Evolutionary conservation across 108 stramenopile species (phyloP).

Genomic region (Cyclotella cryptica): DNA sequence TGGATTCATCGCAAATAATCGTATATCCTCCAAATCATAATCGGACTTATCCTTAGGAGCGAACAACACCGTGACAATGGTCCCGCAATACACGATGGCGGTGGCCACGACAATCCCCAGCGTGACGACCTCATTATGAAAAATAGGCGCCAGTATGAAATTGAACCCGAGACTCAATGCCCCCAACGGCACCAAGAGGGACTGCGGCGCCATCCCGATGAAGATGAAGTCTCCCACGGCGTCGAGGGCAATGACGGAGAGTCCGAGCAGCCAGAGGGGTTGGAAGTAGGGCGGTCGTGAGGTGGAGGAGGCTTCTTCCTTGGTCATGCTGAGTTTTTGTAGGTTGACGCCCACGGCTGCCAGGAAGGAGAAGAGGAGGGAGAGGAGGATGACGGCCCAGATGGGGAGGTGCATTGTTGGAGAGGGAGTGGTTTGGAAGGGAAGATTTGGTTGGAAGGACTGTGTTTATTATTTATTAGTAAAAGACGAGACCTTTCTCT

Average conservation of each 20-base stretch:
- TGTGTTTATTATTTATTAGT: too few species aligned
- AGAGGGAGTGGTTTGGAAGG: background rate
- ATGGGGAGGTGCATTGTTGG: conserved; percentile 25
- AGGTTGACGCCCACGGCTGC: conserved; percentile 43
- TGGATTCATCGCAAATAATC: conserved; percentile 14
- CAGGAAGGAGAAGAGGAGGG: conserved; percentile 32
- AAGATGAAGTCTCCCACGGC: conserved; percentile 53
- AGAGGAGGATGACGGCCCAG: conserved; percentile 15
- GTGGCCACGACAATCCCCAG: conserved; percentile 32
- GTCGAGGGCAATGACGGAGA: conserved; percentile 31
- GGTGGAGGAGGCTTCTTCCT: conserved; percentile 10
- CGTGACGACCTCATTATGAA: conserved; percentile 46
- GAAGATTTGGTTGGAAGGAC: background rate
- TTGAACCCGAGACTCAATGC: conserved; percentile 58
- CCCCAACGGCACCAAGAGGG: conserved; percentile 53
- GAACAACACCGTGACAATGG: conserved; percentile 47
- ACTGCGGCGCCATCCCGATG: conserved; percentile 58
- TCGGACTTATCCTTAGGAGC: conserved; percentile 38
- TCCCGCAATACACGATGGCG: conserved; percentile 52
- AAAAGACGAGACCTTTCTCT: too few species aligned
- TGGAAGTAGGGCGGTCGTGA: conserved; percentile 35
- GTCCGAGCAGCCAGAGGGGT: conserved; percentile 51
- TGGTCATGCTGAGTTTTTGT: conserved; percentile 43
- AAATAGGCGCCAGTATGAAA: conserved; percentile 41
- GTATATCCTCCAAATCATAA: conserved; percentile 44